Evolutionary conservation across 257 asterid genomes (phyloP), one percentile per base, ranked within the genome.

Genomic region (Perilla frutescens): DNA sequence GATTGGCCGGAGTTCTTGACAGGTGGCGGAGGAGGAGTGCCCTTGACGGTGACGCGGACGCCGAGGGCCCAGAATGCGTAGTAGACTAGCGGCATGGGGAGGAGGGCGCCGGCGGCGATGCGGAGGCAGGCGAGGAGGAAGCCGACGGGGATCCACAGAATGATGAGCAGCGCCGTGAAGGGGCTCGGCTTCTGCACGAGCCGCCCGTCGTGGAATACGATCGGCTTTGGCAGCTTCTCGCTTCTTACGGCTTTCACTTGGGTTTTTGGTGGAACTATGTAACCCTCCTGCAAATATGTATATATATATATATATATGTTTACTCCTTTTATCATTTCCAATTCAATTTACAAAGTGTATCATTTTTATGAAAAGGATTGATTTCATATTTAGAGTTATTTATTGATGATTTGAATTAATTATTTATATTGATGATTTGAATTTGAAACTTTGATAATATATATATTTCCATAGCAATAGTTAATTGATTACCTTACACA

Each of bases 171-270:
- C 5, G 93, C 90, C 77, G 60, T 69, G 56, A 84, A 20, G 0
- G 95, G 97, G 32, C 57, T 76, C 29, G 92, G 97, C 57, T 86
- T 89, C 10, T 82, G 80, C 54, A 86, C 96, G 1, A 91, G 89
- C 11, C 97, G 81, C 0, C 96, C 96, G 10, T 91, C 96, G 59
- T 91, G 97, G 80, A 91, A 91, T 13, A 91, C 79, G 43, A 91
- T 73, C 0, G 88, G 94, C 53, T 86, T 89, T 2, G 84, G 81
- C 71, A 91, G 59, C 81, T 79, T 83, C 63, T 87, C 92, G 39
- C 0, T 39, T 77, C 79, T 86, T 62, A 89, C 80, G 8, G 94
- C 87, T 58, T 75, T 58, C 4, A 84, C 78, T 2, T 62, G 20
- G 51, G 39, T 4, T 62, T 72, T 10, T 79, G 82, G 44, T 58